Conservation (phyloP, 345 rosid species). For the Pugionium dolabratum region DNA sequence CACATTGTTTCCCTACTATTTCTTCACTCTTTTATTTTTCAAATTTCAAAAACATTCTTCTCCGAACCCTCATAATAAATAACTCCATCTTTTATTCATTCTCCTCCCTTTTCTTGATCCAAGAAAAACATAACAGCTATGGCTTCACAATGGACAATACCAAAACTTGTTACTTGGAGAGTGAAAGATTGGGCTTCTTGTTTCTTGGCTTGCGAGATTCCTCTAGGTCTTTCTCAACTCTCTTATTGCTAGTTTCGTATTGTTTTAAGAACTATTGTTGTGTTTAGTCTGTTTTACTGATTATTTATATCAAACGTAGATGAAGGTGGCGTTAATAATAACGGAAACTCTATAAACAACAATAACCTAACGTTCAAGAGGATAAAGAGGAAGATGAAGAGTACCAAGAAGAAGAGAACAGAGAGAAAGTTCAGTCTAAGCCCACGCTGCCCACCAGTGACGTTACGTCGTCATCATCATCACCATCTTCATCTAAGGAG, state of each 20-base stretch:
- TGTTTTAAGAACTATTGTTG: neutral
- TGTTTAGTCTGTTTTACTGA: neutral
- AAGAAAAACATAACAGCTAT: slow-evolving; percentile 24
- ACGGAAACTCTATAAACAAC: slow-evolving; percentile 26
- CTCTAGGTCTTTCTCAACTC: slow-evolving; percentile 45
- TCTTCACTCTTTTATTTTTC: slow-evolving; percentile 40
- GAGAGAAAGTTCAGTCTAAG: slow-evolving; percentile 33
- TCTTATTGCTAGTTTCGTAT: neutral
- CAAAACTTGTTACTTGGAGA: slow-evolving; percentile 59
- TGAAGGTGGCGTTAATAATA: slow-evolving; percentile 36
- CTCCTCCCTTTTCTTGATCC: slow-evolving; percentile 16
- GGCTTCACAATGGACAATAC: slow-evolving; percentile 53
- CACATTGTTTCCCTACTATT: slow-evolving; percentile 40
- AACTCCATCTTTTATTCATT: slow-evolving; percentile 16
- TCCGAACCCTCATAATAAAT: slow-evolving; percentile 29
- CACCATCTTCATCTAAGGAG: slow-evolving; percentile 37
- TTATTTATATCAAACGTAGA: slow-evolving; percentile 39
- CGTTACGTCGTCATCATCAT: slow-evolving; percentile 17
- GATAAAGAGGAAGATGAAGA: slow-evolving; percentile 34
- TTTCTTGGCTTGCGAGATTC: slow-evolving; percentile 57
- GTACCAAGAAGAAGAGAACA: slow-evolving; percentile 36
- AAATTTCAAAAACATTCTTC: slow-evolving; percentile 51
- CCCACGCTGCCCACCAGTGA: slow-evolving; percentile 26
- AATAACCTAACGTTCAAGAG: slow-evolving; percentile 31
- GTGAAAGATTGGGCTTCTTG: slow-evolving; percentile 65